Percentiles rank a stretch among this genome's conserved stretches.
Conservation (phyloP, 2,329 filamentous ascomycete genomes). For the Ilyonectria robusta region DNA sequence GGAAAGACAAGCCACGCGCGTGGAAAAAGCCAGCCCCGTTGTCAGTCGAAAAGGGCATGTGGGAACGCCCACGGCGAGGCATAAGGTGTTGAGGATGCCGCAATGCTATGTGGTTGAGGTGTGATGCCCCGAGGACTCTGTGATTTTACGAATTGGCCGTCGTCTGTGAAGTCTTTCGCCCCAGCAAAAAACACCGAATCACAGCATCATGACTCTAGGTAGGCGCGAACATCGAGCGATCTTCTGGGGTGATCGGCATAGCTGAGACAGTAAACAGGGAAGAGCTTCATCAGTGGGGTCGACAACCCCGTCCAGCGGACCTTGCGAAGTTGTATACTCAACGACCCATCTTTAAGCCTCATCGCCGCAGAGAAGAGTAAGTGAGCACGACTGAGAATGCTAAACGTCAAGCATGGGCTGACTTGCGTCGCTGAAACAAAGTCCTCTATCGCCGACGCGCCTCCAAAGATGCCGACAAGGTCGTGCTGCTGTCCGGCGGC, state of each 20-base stretch:
- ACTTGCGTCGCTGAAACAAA: conserved; percentile 8
- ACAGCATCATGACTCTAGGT: conserved; percentile 41
- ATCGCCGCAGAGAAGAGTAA: conserved; percentile 38
- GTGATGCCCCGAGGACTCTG: conserved; percentile 15
- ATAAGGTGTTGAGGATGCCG: conserved; percentile 14
- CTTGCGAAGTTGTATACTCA: conserved; percentile 42
- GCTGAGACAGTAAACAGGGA: conserved; percentile 35
- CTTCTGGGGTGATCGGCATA: neutral
- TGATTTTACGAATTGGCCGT: conserved; percentile 2
- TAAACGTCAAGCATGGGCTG: neutral
- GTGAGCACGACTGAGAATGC: conserved; percentile 12
- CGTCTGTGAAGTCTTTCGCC: neutral
- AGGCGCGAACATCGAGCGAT: conserved; percentile 4
- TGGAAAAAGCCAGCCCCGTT: conserved; percentile 5
- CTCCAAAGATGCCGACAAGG: conserved; percentile 32
- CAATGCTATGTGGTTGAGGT: conserved; percentile 17
- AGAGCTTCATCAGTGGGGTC: conserved; percentile 44
- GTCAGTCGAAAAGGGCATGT: conserved; percentile 29
- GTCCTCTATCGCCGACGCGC: conserved; percentile 40
- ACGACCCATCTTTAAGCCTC: conserved; percentile 41
- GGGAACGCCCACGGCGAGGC: conserved; percentile 22
- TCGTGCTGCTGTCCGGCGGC: conserved; percentile 42
- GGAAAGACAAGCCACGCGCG: conserved; percentile 18
- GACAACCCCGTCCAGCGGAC: conserved; percentile 38
- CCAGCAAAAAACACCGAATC: neutral